A percentile compares a stretch with the other conserved stretches of the same genome.
Conservation (phyloP, 2,329 filamentous ascomycete genomes). For the Fusarium pseudocircinatum region DNA sequence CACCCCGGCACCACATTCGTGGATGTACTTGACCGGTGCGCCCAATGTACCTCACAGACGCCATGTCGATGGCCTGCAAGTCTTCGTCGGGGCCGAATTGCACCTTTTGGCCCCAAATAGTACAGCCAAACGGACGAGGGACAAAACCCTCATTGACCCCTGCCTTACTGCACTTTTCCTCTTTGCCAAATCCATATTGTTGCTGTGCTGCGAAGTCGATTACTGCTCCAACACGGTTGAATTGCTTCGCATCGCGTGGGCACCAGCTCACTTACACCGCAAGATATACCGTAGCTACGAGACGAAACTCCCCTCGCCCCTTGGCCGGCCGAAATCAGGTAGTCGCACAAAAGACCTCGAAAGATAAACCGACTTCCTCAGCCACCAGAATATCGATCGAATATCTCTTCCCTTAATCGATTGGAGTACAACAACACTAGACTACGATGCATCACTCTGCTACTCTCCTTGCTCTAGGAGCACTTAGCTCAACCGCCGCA, state of each 20-base stretch:
- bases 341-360: too few relatives aligned
- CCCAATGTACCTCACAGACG: conserved; percentile 1
- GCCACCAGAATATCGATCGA: too few relatives aligned
- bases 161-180: not conserved
- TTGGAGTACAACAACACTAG: too few relatives aligned
- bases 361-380: too few relatives aligned
- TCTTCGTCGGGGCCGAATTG: conserved; percentile 1
- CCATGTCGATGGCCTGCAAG: conserved; percentile 4
- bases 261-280: conserved; percentile 4
- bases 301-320: too few relatives aligned
- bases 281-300: not conserved
- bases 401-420: too few relatives aligned
- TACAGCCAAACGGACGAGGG: conserved; percentile 2
- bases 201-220: not conserved
- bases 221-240: not conserved
- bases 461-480: too few relatives aligned
- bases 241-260: conserved; percentile 15
- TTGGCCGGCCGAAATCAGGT: too few relatives aligned
- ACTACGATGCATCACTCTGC: too few relatives aligned
- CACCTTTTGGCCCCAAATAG: conserved; percentile 1
- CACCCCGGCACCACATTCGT: not conserved
- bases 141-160: conserved; percentile 34
- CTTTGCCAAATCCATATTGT: not conserved
- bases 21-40: not conserved
- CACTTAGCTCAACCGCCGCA: too few relatives aligned